Evolutionary conservation across 768 basidiomycete genomes (phyloP), one percentile per base, ranked within the genome.

Genomic region (Phallus indusiatus): DNA sequence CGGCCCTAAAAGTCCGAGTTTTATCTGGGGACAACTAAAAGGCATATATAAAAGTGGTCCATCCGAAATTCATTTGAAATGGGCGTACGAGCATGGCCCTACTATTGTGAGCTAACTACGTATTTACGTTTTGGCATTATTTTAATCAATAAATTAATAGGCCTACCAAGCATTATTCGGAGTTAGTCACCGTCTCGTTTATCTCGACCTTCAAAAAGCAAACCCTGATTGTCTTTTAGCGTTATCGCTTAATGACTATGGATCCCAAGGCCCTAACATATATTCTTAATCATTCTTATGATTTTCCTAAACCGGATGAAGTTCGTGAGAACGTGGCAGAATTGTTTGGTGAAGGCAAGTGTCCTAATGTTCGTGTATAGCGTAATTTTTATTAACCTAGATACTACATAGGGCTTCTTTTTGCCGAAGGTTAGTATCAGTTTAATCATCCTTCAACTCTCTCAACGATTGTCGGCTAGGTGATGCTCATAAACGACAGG

Each of bases 221-320:
- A 42, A 42, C n/a, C 9, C 12, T 42, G 12, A 11, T 14, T 14
- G 12, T 3, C 14, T 42, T 28, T 28, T 28, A 77, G 74, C 48
- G 59, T 5, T 55, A 68, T 16, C 75, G 78, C 5, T 67, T 88
- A 8, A 77, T 76, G 66, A 87, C 84, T 0, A 67, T 74, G 55
- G 89, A 90, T 64, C 71, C 79, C 0, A 79, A 80, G 22, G 87
- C 86, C 0, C 42, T 90, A 35, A 76, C 78, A 47, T 82, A 90
- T 63, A 73, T 92, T 53, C 72, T 91, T 14, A 75, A 76, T 61
- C 81, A 86, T 58, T 71, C 71, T 24, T 68, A 76, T 33, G 70
- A 74, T 47, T 88, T 84, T 61, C 78, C 80, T 60, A 88, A 87
- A 62, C 76, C 84, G 0, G 71, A 74, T 9, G 62, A 66, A 0